Evolutionary conservation across 140 eudicot genomes (phyloP).

Genomic region (Anethum foeniculum): DNA sequence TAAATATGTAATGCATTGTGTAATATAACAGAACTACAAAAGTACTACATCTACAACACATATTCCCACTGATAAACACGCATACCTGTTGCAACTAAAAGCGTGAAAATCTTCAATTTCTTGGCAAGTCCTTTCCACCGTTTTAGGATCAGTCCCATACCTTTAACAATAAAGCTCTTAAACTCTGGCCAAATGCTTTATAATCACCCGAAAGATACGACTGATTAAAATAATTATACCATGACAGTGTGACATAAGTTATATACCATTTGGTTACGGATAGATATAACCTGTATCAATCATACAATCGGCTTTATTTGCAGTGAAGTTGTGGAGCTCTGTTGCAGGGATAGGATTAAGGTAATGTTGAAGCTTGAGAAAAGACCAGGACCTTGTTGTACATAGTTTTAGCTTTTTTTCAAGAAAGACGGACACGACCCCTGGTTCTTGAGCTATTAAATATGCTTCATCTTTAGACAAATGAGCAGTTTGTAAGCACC

Average conservation of each 20-base stretch:
- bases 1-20: no score
- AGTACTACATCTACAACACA: no score
- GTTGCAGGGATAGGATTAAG: slow-evolving; percentile 14
- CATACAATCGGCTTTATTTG: slow-evolving; percentile 47
- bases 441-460: slow-evolving; percentile 40
- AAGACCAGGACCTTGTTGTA: slow-evolving; percentile 92
- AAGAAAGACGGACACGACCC: slow-evolving; percentile 74
- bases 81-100: no score
- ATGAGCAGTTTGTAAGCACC: slow-evolving; percentile 59
- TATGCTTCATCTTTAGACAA: slow-evolving; percentile 58
- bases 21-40: no score
- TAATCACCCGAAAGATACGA: neutral
- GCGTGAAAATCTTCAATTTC: no score
- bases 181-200: slow-evolving; percentile 84
- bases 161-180: slow-evolving; percentile 50
- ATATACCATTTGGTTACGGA: neutral
- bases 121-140: slow-evolving; percentile 45
- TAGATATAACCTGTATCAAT: slow-evolving; percentile 51
- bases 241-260: no score
- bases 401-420: slow-evolving; percentile 36
- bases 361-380: slow-evolving; percentile 43
- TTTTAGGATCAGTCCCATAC: slow-evolving; percentile 57
- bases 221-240: no score
- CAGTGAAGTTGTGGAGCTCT: slow-evolving; percentile 7
- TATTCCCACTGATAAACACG: no score